Evolutionary conservation across 225 moss, liverwort and hornwort genomes (phyloP).

Genomic region (Thuidium tamariscinum): DNA sequence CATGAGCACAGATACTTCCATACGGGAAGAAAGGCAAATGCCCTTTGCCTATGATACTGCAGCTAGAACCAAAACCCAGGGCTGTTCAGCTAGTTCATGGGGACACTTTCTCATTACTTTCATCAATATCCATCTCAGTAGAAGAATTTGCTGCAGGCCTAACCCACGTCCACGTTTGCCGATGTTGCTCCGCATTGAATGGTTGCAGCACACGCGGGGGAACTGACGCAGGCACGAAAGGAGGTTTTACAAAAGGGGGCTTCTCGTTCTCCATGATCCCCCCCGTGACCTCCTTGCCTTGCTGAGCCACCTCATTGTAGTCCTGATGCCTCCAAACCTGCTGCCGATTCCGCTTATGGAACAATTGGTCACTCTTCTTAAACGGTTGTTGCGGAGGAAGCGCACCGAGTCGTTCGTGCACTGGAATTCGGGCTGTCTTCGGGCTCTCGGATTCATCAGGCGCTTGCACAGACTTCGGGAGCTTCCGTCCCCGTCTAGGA

Average conservation of each 20-base stretch:
- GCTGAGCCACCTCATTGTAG: neutral
- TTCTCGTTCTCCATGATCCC: neutral
- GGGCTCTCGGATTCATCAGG: neutral
- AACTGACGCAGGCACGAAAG: neutral
- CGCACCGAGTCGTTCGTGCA: slow-evolving; percentile 24
- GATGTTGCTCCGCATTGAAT: slow-evolving; percentile 25
- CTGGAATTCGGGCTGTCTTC: neutral
- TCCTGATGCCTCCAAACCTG: slow-evolving; percentile 17
- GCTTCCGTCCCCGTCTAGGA: slow-evolving; percentile 1
- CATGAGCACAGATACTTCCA: neutral
- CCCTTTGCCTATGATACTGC: neutral
- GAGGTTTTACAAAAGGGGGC: neutral
- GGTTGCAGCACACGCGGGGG: neutral
- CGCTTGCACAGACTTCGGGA: neutral
- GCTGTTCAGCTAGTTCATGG: neutral
- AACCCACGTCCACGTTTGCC: slow-evolving; percentile 28
- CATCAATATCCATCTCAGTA: slow-evolving; percentile 14
- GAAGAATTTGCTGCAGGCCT: slow-evolving; percentile 1
- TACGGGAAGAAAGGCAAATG: neutral
- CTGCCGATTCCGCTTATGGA: slow-evolving; percentile 9
- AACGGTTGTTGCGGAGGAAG: slow-evolving; percentile 1
- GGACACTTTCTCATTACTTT: neutral
- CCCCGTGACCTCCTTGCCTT: neutral
- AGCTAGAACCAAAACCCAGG: neutral
- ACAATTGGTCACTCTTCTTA: slow-evolving; percentile 7